Evolutionary conservation across 352 stramenopile genomes (phyloP), one percentile per base, ranked within the genome.

Genomic region (Phytophthora citrophthora): DNA sequence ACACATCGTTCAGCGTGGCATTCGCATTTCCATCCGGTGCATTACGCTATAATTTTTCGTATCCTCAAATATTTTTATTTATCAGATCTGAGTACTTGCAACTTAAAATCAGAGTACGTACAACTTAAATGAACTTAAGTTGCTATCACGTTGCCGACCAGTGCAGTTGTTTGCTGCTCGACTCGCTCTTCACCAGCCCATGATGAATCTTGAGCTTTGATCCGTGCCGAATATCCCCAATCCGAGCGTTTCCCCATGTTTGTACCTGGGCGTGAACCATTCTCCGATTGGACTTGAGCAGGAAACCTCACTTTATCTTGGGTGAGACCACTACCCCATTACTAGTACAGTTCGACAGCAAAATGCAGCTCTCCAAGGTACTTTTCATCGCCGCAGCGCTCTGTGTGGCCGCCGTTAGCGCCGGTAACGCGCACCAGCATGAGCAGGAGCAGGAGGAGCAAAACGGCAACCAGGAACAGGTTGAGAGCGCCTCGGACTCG

Each of bases 291-390:
- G 58, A 72, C 64, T 47, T 48, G 16, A 31, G 45, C 32, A 38
- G 18, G 50, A n/a, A 61, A 59, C 43, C 43, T 23, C 32, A 39
- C 38, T 62, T 24, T 53, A 16, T 44, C 16, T 41, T 4, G 38
- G 40, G 46, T 60, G 32, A 44, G 26, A 29, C 24, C n/a, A 15
- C 38, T 36, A 16, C 24, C 13, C 20, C 48, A 43, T 18, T 43
- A 23, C 54, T 45, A 27, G 26, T 29, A 48, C 32, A 34, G 39
- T 40, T 41, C 39, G 11, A 61, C 43, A 50, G 41, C 16, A 52
- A 60, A 20, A 76, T 76, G 68, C 68, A 76, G 46, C 31, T 76
- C 47, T 15, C 72, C 48, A 72, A 73, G 47, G 56, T 26, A 39
- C 36, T 72, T 58, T 59, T 76, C 38, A 55, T 73, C 40, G 68